Conservation (phyloP, 2,329 filamentous ascomycete species). For the Venturia carpophila region DNA sequence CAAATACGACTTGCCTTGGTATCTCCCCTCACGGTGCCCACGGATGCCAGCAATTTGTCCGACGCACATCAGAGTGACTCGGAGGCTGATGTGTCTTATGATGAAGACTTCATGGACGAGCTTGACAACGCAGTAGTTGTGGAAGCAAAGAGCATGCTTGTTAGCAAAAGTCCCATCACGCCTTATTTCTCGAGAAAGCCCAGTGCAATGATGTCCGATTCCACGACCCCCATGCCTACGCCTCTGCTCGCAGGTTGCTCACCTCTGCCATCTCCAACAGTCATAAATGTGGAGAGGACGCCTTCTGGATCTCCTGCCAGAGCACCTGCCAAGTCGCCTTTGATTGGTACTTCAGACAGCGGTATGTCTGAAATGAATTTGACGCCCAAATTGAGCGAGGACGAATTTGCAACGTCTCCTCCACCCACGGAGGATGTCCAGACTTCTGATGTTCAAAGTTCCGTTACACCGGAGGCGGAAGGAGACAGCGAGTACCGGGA, state of each 20-base stretch:
- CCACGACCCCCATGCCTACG: background rate
- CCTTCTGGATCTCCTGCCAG: background rate
- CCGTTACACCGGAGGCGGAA: background rate
- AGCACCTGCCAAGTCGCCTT: background rate
- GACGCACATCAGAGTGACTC: slow-evolving; percentile 18
- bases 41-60: background rate
- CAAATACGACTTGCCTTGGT: slow-evolving; percentile 9
- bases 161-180: slow-evolving; percentile 76
- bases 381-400: background rate
- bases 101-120: slow-evolving; percentile 79
- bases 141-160: slow-evolving; percentile 71
- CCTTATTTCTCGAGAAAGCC: slow-evolving; percentile 43
- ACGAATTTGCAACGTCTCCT: background rate
- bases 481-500: background rate
- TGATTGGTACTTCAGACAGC: background rate
- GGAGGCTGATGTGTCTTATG: slow-evolving; percentile 56
- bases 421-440: background rate
- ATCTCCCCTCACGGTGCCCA: slow-evolving; percentile 5
- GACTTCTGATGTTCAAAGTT: background rate
- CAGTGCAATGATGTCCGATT: background rate
- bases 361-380: background rate
- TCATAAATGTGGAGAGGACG: background rate
- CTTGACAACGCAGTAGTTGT: slow-evolving; percentile 72
- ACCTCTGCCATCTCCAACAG: background rate
- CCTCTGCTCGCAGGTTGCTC: background rate